Base-by-base conservation (phyloP, 2,329 filamentous ascomycete species). In the Xylariaceae sp. region DNA sequence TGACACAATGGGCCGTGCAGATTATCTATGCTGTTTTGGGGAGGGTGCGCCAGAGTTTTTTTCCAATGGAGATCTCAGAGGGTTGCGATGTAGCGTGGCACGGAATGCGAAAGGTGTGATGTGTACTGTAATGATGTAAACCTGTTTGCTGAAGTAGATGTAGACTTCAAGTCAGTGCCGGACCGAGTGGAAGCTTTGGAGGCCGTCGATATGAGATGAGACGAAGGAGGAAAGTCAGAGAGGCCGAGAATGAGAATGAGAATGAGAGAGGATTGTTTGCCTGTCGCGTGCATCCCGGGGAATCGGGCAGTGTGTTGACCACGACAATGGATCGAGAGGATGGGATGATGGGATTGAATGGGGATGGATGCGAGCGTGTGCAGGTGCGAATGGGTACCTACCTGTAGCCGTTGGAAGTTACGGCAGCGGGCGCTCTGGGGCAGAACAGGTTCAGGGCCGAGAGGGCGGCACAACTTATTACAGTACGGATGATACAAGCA, bases 1-100 rank as follows among this genome's bases (percentile, higher is more conserved):
- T 61, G 57, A 56, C 59, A 62, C 60, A 60, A 62, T 62, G 52
- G 30, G 54, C 56, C 55, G 54, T 46, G 22, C 22, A 27, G 22
- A 27, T 27, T 27, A 7, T 27, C 22, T 27, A 27, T 27, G 22
- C 22, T 27, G 22, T 27, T 27, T 27, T 27, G 22, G 22, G 22
- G 22, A 27, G 22, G 22, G 22, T 27, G 22, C 22, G 22, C 22
- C 22, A 27, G 22, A 5, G 22, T 7, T 27, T 27, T 27, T 27
- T 27, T 27, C 22, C 22, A 27, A 27, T 27, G 53, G 52, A 39
- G 55, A 48, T 45, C 44, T 49, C 47, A 53, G 45, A 46, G 46
- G 44, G 18, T 36, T 52, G 48, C 48, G 47, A 50, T 46, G 49
- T 35, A 54, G 51, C 51, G 49, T 47, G 47, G 52, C 54, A 55